These are phyloP conservation scores for Neurospora sp. DNA, from an alignment of 495 filamentous ascomycete species.

Conservation along the genomic window DNA sequence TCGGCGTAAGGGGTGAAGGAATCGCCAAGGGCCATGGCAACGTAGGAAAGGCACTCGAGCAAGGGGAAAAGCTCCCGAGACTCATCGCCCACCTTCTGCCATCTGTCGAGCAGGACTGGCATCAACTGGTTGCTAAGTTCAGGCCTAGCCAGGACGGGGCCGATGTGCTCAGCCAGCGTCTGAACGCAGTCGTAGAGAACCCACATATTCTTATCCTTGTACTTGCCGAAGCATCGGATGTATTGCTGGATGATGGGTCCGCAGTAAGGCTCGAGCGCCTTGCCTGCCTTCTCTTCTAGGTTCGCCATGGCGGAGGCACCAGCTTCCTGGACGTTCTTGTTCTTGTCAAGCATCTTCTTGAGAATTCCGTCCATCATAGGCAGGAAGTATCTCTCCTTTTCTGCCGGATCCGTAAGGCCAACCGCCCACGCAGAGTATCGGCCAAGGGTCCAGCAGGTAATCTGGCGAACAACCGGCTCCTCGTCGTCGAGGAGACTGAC, in stretches of 20 bases:
- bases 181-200: slow-evolving; percentile 98
- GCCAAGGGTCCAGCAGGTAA: slow-evolving; percentile 95
- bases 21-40: slow-evolving; percentile 76
- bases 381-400: slow-evolving; percentile 73
- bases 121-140: slow-evolving; percentile 78
- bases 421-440: slow-evolving; percentile 93
- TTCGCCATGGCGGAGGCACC: slow-evolving; percentile 94
- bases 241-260: slow-evolving; percentile 87
- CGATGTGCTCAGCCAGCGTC: slow-evolving; percentile 88
- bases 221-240: slow-evolving; percentile 81
- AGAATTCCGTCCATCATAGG: slow-evolving; percentile 98
- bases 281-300: slow-evolving; percentile 86
- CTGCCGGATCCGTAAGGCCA: slow-evolving; percentile 51
- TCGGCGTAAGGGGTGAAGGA: slow-evolving; percentile 74
- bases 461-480: slow-evolving; percentile 90
- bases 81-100: slow-evolving; percentile 78
- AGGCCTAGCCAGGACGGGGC: slow-evolving; percentile 63
- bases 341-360: slow-evolving; percentile 85
- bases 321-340: slow-evolving; percentile 96
- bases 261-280: slow-evolving; percentile 71
- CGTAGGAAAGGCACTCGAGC: slow-evolving; percentile 89
- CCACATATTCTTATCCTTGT: slow-evolving; percentile 98
- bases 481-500: slow-evolving; percentile 75
- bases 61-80: slow-evolving; percentile 91
- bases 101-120: slow-evolving; percentile 86